phyloP scores from a whole-genome alignment of 768 basidiomycete genomes.

The Trichaptum fuscoviolaceum region DNA sequence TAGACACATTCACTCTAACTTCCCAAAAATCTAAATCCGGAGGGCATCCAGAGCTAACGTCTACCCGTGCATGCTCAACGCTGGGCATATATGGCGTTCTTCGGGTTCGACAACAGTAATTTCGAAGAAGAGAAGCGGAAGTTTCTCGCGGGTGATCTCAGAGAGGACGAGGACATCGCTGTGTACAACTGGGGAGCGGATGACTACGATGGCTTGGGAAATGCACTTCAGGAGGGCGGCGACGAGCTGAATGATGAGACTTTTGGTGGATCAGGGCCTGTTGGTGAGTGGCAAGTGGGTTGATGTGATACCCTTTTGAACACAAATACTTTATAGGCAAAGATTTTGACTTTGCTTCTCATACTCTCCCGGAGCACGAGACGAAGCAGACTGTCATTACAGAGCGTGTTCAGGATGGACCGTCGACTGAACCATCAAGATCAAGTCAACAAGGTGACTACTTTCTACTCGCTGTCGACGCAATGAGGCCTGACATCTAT shows the following conservation, averaged over 20 bases:
- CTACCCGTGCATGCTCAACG: neutral
- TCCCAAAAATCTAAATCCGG: neutral
- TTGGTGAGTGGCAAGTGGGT: conserved; percentile 53
- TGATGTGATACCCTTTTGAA: neutral
- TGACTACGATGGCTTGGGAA: conserved; percentile 84
- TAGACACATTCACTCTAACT: too few relatives aligned
- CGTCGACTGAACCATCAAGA: conserved; percentile 6
- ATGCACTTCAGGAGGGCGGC: conserved; percentile 80
- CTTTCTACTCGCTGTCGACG: neutral
- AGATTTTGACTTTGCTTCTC: conserved; percentile 83
- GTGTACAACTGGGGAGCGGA: conserved; percentile 93
- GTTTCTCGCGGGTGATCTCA: conserved; percentile 41
- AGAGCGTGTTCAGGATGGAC: conserved; percentile 7
- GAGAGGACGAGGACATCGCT: conserved; percentile 75
- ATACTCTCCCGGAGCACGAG: conserved; percentile 28
- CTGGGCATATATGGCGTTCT: conserved; percentile 65
- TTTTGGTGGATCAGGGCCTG: conserved; percentile 65
- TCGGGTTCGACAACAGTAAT: conserved; percentile 58
- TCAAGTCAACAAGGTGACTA: neutral
- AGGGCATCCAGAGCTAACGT: neutral
- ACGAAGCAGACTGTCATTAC: conserved; percentile 14
- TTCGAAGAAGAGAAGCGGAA: conserved; percentile 60
- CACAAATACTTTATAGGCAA: conserved; percentile 49
- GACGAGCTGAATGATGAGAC: conserved; percentile 98
- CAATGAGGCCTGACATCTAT: neutral